Evolutionary conservation across 257 asterid genomes (phyloP), one percentile per base, ranked within the genome.

Genomic region (Primulina tabacum): DNA sequence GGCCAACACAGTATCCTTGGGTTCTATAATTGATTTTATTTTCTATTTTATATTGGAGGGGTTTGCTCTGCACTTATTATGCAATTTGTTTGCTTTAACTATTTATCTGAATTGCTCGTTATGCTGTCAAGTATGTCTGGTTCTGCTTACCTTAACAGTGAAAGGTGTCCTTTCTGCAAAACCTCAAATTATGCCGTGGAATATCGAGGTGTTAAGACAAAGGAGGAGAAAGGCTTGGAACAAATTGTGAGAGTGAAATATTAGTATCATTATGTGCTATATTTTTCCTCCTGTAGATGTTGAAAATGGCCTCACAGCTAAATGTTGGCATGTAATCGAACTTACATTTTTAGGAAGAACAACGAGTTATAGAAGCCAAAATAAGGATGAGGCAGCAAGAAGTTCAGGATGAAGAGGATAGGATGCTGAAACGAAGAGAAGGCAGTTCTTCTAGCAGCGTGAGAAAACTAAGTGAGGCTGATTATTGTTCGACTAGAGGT

Each of bases 1-100:
- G 90, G 71, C 99, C 98, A 18, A 89, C 98, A 28, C 98, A 94
- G 98, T 91, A 91, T 94, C 99, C 99, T 86, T 76, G 62, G 47
- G 76, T 56, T 70, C 17, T 56, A 8, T 6, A 34, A 28, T 30
- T 61, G 58, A 47, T 62, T 50, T 24, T 57, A 26, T 16, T 12
- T 14, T 64, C 16, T 62, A 4, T 55, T 68, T 69, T 35, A 12
- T 30, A 58, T 37, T 58, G 34, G 37, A 24, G 32, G 57, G 35
- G 53, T 62, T 11, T 50, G 57, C 62, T 60, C 17, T 32, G 37
- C 71, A 17, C 21, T 47, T 56, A 18, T 37, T 34, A 24, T 58
- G 3, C 26, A n/a, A 30, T 8, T 21, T 33, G 18, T 62, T 28
- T 38, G 12, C 66, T 12, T 38, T 63, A 18, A 17, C 30, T 30